Evolutionary conservation across 208 protist species (phyloP).

Genomic region (Acanthamoeba sp.): DNA sequence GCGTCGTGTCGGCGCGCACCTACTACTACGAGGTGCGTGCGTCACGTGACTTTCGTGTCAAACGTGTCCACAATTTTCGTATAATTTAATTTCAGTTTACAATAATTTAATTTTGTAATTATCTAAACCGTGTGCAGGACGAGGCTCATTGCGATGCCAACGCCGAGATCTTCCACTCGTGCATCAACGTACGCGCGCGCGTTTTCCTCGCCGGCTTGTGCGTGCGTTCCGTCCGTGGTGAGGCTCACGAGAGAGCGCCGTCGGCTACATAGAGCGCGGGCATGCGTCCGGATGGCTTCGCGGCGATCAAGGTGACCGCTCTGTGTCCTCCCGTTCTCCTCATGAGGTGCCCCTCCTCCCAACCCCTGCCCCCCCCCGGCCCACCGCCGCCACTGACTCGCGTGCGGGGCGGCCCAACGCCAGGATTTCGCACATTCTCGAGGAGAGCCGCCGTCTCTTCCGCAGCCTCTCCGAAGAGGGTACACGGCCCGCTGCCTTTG

Average conservation of each 20-base stretch:
- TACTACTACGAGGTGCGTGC: constrained; percentile 86
- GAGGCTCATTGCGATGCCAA: constrained; percentile 92
- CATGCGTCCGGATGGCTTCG: constrained; percentile 88
- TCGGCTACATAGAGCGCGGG: constrained; percentile 88
- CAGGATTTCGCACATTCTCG: constrained; percentile 48
- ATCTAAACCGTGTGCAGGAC: not conserved
- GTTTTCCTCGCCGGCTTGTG: not conserved
- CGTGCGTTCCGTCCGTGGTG: no score
- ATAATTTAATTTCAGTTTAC: no score
- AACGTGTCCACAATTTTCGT: not conserved
- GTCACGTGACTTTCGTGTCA: no score
- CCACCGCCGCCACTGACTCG: not conserved
- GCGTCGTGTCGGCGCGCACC: constrained; percentile 75
- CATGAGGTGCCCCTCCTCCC: not conserved
- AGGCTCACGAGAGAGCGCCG: no score
- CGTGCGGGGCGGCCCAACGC: not conserved
- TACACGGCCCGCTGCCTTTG: not conserved
- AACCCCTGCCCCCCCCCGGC: not conserved
- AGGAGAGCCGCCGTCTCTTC: constrained; percentile 57
- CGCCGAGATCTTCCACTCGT: constrained; percentile 94
- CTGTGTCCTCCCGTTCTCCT: constrained; percentile 87
- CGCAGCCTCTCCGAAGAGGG: constrained; percentile 2
- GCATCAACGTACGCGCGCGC: constrained; percentile 90
- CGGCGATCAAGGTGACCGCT: constrained; percentile 94
- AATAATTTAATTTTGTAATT: no score